These are phyloP conservation scores for Trichocomaceae sp. DNA, from an alignment of 2,329 filamentous ascomycete species.

Conservation along the genomic window DNA sequence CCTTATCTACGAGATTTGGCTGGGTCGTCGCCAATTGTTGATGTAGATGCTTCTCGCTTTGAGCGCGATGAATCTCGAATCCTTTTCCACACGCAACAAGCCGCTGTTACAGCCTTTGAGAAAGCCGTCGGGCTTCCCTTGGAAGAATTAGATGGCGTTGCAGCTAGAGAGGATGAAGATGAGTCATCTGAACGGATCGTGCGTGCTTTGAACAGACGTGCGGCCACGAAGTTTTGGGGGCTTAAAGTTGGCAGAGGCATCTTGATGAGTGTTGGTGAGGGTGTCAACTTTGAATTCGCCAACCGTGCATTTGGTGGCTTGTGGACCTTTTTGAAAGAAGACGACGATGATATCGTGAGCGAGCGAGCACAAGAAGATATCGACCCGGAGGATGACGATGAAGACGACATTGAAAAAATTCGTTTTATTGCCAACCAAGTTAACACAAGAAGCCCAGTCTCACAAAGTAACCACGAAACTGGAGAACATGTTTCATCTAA, in stretches of 20 bases:
- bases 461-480: neutral
- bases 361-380: conserved; percentile 46
- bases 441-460: neutral
- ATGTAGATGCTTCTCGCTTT: conserved; percentile 54
- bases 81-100: conserved; percentile 48
- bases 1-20: conserved; percentile 54
- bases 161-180: conserved; percentile 19
- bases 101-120: conserved; percentile 52
- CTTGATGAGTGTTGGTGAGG: conserved; percentile 51
- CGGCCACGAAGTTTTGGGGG: conserved; percentile 49
- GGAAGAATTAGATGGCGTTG: conserved; percentile 42
- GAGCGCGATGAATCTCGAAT: conserved; percentile 49
- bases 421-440: conserved; percentile 17
- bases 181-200: conserved; percentile 19
- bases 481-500: neutral
- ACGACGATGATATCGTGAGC: conserved; percentile 39
- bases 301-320: conserved; percentile 57
- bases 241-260: conserved; percentile 54
- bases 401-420: conserved; percentile 37
- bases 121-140: conserved; percentile 49
- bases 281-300: conserved; percentile 51
- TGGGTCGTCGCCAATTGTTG: conserved; percentile 44
- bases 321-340: conserved; percentile 39
- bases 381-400: conserved; percentile 40
- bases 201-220: conserved; percentile 28